Base-by-base conservation (phyloP, 1,284 basidiomycete species). In the Crocinoboletus sp. region DNA sequence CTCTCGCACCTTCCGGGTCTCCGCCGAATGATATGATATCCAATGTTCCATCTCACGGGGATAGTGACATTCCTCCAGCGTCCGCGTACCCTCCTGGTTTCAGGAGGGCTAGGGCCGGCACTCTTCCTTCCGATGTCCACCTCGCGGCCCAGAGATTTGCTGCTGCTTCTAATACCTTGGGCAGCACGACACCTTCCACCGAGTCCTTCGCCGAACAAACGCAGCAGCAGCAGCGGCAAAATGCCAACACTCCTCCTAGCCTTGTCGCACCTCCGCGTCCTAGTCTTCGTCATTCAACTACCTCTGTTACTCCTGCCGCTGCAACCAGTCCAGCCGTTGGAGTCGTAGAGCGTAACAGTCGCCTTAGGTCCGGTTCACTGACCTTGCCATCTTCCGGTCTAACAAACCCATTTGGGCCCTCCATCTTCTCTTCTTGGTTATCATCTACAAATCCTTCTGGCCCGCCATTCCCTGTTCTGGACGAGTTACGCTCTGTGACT, bases 381-480 rank as follows among this genome's bases (percentile, higher is more conserved):
- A 91, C 88, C 10, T 70, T 89, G 27, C 86, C 87, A 6, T 72
- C 84, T 33, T 82, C 78, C 43, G 81, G 89, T 17, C 70, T 88
- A n/a, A 84, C 82, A 49, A 90, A 89, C 59, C 86, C 90, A 3
- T 95, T 95, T 63, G 90, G 89, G 20, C 76, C 85, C 29, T 86
- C 85, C 52, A 80, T 93, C 40, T 94, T 94, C 59, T 90, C 88
- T 31, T 85, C 88, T 38, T 94, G 90, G 90, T 71, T 93, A 55
- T 76, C 87, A 27, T 78, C 80, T 34, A 68, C 74, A 54, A 83
- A 78, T 57, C 72, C 73, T 28, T 68, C 67, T 49, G 72, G 71
- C 31, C 70, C 73, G 44, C 76, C 77, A 19, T 78, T 83, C 53
- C 73, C 82, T 30, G 72, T 80, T 52, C 68, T 89, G 53, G 87